Evolutionary conservation across 1,284 basidiomycete species (phyloP), one percentile per base, ranked within the genome.

Genomic region (Phaffia rhodozyma): DNA sequence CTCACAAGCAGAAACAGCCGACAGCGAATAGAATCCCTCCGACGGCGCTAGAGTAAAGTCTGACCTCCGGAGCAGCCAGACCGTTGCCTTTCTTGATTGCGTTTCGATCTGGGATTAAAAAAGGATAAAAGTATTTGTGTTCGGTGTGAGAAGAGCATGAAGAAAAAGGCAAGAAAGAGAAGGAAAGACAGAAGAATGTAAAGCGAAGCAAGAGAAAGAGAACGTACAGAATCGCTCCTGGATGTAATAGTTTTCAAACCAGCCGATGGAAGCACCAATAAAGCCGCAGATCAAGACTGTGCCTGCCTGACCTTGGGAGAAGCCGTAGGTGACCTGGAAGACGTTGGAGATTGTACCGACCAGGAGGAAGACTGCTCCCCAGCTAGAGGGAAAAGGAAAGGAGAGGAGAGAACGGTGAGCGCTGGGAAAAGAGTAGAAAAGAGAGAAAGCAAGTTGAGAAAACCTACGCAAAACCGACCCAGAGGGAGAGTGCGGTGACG

Each of bases 201-300:
- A 13, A 29, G 3, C 20, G 5, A 47, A 16, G 7, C n/a, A n/a
- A 16, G 52, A 48, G 32, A 16, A 55, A 32, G 16, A 32, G 25
- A n/a, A 29, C n/a, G 21, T 7, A 32, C 54, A 74, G 18, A 74
- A 67, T 30, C 66, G 34, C 57, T 74, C 72, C 66, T 74, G 73
- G 62, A 71, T 74, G 64, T 58, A 73, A 65, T 4, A 79, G 73
- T 89, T 86, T 51, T 84, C 83, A 29, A 86, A 69, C 50, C 86
- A 85, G 0, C 87, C 89, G 50, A 90, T 66, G 68, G 83, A 80
- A 1, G 86, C 83, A 13, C 89, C 89, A 48, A 79, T 69, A 67
- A 85, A 69, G 7, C 74, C 69, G 1, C 67, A 64, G 16, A 74
- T 69, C n/a, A 70, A 51, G 7, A 68, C 66, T 0, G 69, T 69